Percentiles rank a stretch among this genome's conserved stretches.
These are phyloP conservation scores for Solanum chacoense DNA, from an alignment of 305 asterid species.

Conservation along the genomic window DNA sequence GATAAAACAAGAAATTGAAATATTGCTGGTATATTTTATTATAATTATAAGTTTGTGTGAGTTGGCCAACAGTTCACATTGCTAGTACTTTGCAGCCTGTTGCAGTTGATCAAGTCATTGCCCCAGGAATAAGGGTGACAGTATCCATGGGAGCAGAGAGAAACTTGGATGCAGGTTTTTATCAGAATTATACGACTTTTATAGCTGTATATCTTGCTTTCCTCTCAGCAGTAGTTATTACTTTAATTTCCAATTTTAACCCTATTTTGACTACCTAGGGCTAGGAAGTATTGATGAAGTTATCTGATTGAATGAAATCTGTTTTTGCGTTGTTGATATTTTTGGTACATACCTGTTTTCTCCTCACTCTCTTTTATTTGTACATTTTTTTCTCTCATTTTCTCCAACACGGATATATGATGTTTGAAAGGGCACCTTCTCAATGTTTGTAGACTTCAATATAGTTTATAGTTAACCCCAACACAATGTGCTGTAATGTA, in stretches of 20 bases:
- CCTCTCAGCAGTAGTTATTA: neutral
- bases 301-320: neutral
- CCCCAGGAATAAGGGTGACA: conserved; percentile 87
- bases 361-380: neutral
- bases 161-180: conserved; percentile 51
- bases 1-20: neutral
- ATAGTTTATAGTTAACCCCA: neutral
- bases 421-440: neutral
- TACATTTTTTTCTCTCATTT: neutral
- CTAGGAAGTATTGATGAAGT: neutral
- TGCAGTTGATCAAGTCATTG: conserved; percentile 49
- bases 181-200: neutral
- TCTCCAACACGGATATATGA: neutral
- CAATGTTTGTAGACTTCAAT: neutral
- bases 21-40: neutral
- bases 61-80: neutral
- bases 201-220: neutral
- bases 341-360: neutral
- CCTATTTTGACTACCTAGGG: neutral
- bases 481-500: neutral
- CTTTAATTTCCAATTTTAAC: neutral
- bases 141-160: conserved; percentile 86
- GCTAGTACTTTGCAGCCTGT: conserved; percentile 47
- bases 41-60: neutral
- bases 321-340: neutral